phyloP scores from a whole-genome alignment of 2,329 filamentous ascomycete genomes.

The Fonsecaea pedrosoi region DNA sequence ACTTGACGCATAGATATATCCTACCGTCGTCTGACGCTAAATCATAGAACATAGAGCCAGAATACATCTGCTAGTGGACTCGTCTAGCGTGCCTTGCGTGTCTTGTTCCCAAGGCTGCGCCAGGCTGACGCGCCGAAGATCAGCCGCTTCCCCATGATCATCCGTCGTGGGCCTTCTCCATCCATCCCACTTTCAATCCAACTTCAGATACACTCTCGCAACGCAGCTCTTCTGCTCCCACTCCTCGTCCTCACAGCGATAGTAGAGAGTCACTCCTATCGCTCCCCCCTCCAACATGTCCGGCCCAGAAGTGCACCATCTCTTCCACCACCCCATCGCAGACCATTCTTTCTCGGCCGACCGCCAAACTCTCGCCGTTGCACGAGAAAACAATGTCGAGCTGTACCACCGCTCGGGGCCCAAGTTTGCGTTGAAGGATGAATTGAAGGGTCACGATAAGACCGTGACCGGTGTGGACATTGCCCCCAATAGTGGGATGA shows the following conservation, averaged over 20 bases:
- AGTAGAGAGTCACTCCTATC: slow-evolving; percentile 99
- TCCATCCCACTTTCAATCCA: slow-evolving; percentile 16
- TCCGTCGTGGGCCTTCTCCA: slow-evolving; percentile 12
- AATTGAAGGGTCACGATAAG: slow-evolving; percentile 96
- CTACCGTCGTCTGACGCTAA: not conserved
- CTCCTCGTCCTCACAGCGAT: slow-evolving; percentile 58
- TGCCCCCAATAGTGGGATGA: slow-evolving; percentile 85
- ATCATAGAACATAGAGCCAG: not conserved
- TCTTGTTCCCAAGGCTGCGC: slow-evolving; percentile 17
- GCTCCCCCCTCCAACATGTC: slow-evolving; percentile 68
- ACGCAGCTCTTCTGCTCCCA: not conserved
- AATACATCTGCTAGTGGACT: not conserved
- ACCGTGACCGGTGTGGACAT: slow-evolving; percentile 96
- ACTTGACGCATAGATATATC: not conserved
- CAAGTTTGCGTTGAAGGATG: slow-evolving; percentile 83
- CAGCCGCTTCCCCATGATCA: slow-evolving; percentile 29
- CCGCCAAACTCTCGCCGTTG: slow-evolving; percentile 84
- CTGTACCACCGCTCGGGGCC: slow-evolving; percentile 77
- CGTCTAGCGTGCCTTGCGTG: not conserved
- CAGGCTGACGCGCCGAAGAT: slow-evolving; percentile 27
- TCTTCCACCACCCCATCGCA: slow-evolving; percentile 94
- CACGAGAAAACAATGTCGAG: slow-evolving; percentile 87
- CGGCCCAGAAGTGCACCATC: slow-evolving; percentile 87
- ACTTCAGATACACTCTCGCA: not conserved
- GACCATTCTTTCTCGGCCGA: slow-evolving; percentile 98